phyloP scores from a whole-genome alignment of 2,329 filamentous ascomycete genomes.

The Parafenestella ontariensis region DNA sequence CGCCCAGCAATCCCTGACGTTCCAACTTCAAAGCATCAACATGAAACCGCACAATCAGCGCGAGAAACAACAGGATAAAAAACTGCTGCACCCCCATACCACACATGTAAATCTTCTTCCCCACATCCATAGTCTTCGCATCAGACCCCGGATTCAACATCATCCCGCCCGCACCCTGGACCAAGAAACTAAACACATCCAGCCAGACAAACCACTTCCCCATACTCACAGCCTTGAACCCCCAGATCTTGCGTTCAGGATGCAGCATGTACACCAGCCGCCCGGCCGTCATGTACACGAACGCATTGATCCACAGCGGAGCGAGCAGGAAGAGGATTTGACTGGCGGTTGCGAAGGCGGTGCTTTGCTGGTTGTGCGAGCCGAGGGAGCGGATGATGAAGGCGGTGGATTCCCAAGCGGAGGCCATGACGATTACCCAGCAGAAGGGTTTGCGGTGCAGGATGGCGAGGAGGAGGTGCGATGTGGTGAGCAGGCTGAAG shows the following conservation, averaged over 20 bases:
- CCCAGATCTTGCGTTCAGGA: constrained; percentile 40
- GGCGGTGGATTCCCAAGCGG: constrained; percentile 52
- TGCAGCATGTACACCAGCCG: constrained; percentile 52
- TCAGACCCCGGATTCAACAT: constrained; percentile 42
- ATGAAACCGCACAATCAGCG: constrained; percentile 28
- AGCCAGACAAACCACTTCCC: constrained; percentile 54
- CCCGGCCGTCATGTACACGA: constrained; percentile 50
- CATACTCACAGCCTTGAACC: constrained; percentile 48
- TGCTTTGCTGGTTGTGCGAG: constrained; percentile 50
- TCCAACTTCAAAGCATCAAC: constrained; percentile 8
- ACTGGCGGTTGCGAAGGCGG: constrained; percentile 39
- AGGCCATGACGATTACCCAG: constrained; percentile 56
- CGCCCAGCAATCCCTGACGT: not conserved
- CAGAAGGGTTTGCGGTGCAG: constrained; percentile 45
- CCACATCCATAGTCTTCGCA: constrained; percentile 40
- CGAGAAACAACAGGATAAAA: constrained; percentile 39
- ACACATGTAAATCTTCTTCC: constrained; percentile 54
- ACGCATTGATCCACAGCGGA: constrained; percentile 56
- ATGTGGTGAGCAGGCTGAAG: constrained; percentile 32
- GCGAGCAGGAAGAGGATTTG: constrained; percentile 56
- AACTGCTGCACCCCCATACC: constrained; percentile 35
- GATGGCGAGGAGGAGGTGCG: constrained; percentile 29
- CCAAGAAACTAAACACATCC: constrained; percentile 55
- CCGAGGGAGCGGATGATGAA: constrained; percentile 52
- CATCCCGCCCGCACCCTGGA: constrained; percentile 51